Evolutionary conservation across 2,329 filamentous ascomycete genomes (phyloP).

Genomic region (Trichoderma koningiopsis): DNA sequence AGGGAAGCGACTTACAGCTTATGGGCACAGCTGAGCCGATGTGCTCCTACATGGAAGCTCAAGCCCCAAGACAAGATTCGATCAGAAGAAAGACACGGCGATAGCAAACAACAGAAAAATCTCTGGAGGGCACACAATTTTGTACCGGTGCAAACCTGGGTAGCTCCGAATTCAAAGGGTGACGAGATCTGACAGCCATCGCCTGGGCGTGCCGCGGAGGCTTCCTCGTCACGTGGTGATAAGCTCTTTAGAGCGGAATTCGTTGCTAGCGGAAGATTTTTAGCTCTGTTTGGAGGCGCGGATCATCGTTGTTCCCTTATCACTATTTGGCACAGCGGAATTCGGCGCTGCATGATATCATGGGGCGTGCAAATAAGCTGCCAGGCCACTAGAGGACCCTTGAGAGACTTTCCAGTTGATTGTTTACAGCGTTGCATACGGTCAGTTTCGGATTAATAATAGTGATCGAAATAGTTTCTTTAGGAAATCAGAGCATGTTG

Average conservation of each 20-base stretch:
- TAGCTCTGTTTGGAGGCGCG: not conserved
- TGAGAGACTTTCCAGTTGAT: not conserved
- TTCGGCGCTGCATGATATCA: conserved; percentile 23
- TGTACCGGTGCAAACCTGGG: conserved; percentile 40
- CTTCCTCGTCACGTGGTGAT: conserved; percentile 42
- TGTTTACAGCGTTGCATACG: not conserved
- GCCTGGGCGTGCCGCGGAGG: conserved; percentile 35
- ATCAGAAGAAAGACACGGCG: not conserved
- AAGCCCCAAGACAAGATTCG: conserved; percentile 15
- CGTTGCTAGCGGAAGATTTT: not conserved
- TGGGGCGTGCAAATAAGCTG: not conserved
- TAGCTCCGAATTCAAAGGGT: conserved; percentile 41
- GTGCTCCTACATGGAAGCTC: conserved; percentile 43
- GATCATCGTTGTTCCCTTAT: conserved; percentile 22
- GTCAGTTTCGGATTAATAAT: not conserved
- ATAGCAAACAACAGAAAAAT: conserved; percentile 5
- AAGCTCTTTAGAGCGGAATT: conserved; percentile 29
- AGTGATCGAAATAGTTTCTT: not conserved
- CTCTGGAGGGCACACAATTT: conserved; percentile 19
- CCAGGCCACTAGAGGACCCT: not conserved
- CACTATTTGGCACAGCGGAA: conserved; percentile 1
- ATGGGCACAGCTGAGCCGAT: conserved; percentile 37
- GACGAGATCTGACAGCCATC: conserved; percentile 40
- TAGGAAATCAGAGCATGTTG: not conserved
- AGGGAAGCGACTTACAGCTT: conserved; percentile 39